Evolutionary conservation across 306 rosid species (phyloP).

Genomic region (Medicago truncatula): MtrunA17r5.0-ANR NC_053043.1:44431001-44431500

Average conservation of each 20-base stretch:
- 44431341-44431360: background rate
- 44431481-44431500: conserved; percentile 74
- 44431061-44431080: conserved; percentile 71
- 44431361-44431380: background rate
- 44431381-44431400: conserved; percentile 40
- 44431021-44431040: no score
- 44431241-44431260: background rate
- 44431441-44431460: conserved; percentile 90
- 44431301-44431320: background rate
- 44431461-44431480: conserved; percentile 82
- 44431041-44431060: background rate
- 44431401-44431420: conserved; percentile 75
- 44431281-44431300: background rate
- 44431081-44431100: conserved; percentile 60
- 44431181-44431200: background rate
- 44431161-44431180: conserved; percentile 68
- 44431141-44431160: conserved; percentile 61
- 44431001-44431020: no score
- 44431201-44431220: background rate
- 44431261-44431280: background rate
- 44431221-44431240: background rate
- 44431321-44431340: background rate
- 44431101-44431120: conserved; percentile 67
- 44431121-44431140: conserved; percentile 65
- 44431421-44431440: conserved; percentile 89